Evolutionary conservation across 1,284 basidiomycete genomes (phyloP), one percentile per base, ranked within the genome.

Genomic region (Phylloboletellus chloephorus): DNA sequence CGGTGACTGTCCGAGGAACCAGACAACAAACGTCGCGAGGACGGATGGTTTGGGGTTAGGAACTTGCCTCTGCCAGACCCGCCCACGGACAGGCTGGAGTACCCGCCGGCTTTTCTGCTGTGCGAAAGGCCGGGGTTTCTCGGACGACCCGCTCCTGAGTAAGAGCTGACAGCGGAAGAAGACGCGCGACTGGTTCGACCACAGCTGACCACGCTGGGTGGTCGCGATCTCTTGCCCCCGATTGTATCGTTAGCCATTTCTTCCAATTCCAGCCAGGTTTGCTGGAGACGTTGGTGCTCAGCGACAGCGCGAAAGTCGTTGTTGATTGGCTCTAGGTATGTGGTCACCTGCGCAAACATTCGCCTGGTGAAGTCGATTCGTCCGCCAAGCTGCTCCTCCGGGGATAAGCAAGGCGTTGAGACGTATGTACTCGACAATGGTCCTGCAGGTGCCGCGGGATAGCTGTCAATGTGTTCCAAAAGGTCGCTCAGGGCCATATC

Each of bases 401-500:
- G 76, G 8, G 74, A 59, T 9, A 62, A 52, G 24, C 53, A 64
- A 41, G 54, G 58, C 35, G 61, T 59, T 37, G 71, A 76, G 15
- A 60, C 37, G 44, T 76, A 68, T 6, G 71, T 61, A 7, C 78
- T 76, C 2, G 72, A 68, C 21, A 81, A 59, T 7, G 68, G 57
- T n/a, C 72, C 71, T 23, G 67, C 51, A 4, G 83, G 80, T 17
- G 68, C 54, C 12, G 73, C 68, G 10, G 84, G 82, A 53, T 78
- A 85, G 51, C 79, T 82, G 58, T 91, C 88, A 41, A 89, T 73
- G 52, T 88, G 84, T 52, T 89, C 84, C 37, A 91, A 64, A 7
- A 90, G 68, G 54, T 89, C 84, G 53, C 88, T 91, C 28, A 90
- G 67, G 13, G 79, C 75, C n/a, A 70, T 65, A 55, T 91, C 88